Evolutionary conservation across 1,284 basidiomycete species (phyloP).

Genomic region (Irpex sp.): DNA sequence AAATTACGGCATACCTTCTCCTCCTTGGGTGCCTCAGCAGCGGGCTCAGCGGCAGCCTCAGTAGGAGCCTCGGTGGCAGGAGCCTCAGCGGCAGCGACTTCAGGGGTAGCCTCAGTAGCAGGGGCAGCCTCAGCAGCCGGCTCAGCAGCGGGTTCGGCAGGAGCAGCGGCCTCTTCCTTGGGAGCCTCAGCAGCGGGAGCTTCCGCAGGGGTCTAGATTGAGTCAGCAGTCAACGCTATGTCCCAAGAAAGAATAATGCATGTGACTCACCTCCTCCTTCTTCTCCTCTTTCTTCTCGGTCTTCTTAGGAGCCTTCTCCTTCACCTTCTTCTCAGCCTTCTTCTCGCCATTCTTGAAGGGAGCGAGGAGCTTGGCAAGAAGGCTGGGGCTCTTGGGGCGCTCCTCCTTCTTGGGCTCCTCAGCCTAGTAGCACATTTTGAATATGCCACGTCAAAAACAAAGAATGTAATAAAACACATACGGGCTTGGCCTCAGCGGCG

Average conservation of each 20-base stretch:
- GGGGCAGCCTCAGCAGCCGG: slow-evolving; percentile 51
- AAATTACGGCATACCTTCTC: slow-evolving; percentile 46
- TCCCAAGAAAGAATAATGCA: slow-evolving; percentile 27
- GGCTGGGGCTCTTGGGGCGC: slow-evolving; percentile 68
- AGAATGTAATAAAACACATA: slow-evolving; percentile 28
- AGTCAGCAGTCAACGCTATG: slow-evolving; percentile 1
- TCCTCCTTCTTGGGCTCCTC: slow-evolving; percentile 64
- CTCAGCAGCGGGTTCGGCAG: slow-evolving; percentile 23
- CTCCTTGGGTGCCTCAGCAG: slow-evolving; percentile 39
- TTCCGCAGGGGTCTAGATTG: slow-evolving; percentile 24
- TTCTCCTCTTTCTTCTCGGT: slow-evolving; percentile 66
- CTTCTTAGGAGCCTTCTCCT: slow-evolving; percentile 51
- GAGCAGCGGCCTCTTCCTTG: slow-evolving; percentile 28
- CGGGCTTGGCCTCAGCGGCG: slow-evolving; percentile 52
- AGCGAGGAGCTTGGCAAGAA: slow-evolving; percentile 66
- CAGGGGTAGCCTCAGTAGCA: slow-evolving; percentile 22
- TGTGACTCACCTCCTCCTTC: slow-evolving; percentile 39
- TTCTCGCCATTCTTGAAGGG: slow-evolving; percentile 51
- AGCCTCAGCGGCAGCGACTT: slow-evolving; percentile 24
- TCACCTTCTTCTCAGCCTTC: slow-evolving; percentile 49
- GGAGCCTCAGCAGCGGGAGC: slow-evolving; percentile 35
- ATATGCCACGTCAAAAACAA: slow-evolving; percentile 8
- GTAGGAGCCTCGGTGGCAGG: slow-evolving; percentile 16
- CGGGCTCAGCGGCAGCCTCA: slow-evolving; percentile 17
- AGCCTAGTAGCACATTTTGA: slow-evolving; percentile 29